These are phyloP conservation scores for Quercus ilex DNA, from an alignment of 306 rosid genomes.

Conservation along the genomic window DNA sequence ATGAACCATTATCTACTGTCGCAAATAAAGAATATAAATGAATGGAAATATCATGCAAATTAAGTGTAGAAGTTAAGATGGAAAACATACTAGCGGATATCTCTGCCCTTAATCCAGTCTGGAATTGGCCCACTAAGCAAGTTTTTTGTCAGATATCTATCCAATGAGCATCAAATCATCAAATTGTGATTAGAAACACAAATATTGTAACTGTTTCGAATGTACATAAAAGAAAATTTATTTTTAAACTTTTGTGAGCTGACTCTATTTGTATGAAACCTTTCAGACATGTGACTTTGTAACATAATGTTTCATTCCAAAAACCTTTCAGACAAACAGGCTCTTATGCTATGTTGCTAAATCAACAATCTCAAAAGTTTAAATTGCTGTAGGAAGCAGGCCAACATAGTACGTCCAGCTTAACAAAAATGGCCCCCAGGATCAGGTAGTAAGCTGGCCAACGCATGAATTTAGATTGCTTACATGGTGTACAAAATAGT, in stretches of 20 bases:
- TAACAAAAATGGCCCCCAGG: not conserved
- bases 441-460: not conserved
- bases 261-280: not conserved
- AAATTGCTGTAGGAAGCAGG: not conserved
- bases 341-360: too few species aligned
- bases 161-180: not conserved
- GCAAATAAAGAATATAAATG: not conserved
- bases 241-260: not conserved
- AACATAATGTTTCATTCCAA: not conserved
- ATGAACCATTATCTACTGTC: not conserved
- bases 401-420: not conserved
- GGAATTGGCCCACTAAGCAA: constrained; percentile 26
- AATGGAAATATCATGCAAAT: not conserved
- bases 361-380: not conserved
- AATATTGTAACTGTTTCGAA: not conserved
- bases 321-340: too few species aligned
- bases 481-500: constrained; percentile 15
- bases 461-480: not conserved
- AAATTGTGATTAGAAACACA: not conserved
- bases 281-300: not conserved
- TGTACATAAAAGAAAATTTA: not conserved
- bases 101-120: constrained; percentile 24
- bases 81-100: constrained; percentile 12
- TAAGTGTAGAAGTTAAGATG: not conserved
- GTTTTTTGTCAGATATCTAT: constrained; percentile 29